Base-by-base conservation (phyloP, 1,284 basidiomycete genomes). In the Fomitopsis schrenkii region DNA sequence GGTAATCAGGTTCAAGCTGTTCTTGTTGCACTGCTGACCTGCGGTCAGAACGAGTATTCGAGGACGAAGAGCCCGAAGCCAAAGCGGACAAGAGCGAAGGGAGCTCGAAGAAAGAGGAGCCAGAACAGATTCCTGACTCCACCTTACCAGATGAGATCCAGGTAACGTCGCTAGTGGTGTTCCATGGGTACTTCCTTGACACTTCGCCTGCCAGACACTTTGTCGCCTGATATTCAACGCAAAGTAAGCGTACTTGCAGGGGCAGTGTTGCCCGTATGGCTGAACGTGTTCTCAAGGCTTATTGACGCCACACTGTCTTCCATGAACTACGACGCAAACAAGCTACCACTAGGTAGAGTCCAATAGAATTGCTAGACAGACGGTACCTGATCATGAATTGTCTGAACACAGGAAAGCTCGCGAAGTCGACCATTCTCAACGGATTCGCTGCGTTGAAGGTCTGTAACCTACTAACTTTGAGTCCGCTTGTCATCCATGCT, bases 291-390 rank as follows among this genome's bases (percentile, higher is more conserved):
- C 19, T 36, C 1, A 57, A 86, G 83, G 33, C 70, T 86, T 63
- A 83, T 87, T 53, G 78, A 84, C 55, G 83, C 82, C 0, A 78
- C 80, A 26, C 70, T 89, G 66, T 82, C 82, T n/a, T 81, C 83
- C 3, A 85, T 89, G 84, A 87, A 88, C 67, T 89, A 89, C 66
- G 86, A 89, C 67, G 85, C 84, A 3, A 84, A 84, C 66, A 89
- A 89, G 68, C 76, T 88, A 26, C 87, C 87, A 15, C 79, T 88
- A 10, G 86, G 83, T 77, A 74, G 62, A 59, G 19, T 57, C 12
- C 28, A 6, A 30, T 57, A 44, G 50, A 58, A 38, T 38, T 59
- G 42, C 22, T 44, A 48, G 19, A 19, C 22, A 38, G 46, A 12
- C 55, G 15, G 22, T 33, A 38, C 2, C 15, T 8, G 5, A 38